A percentile compares a stretch with the other conserved stretches of the same genome.
Evolutionary conservation across 2,329 filamentous ascomycete genomes (phyloP).

Genomic region (Cladophialophora chaetospira): DNA sequence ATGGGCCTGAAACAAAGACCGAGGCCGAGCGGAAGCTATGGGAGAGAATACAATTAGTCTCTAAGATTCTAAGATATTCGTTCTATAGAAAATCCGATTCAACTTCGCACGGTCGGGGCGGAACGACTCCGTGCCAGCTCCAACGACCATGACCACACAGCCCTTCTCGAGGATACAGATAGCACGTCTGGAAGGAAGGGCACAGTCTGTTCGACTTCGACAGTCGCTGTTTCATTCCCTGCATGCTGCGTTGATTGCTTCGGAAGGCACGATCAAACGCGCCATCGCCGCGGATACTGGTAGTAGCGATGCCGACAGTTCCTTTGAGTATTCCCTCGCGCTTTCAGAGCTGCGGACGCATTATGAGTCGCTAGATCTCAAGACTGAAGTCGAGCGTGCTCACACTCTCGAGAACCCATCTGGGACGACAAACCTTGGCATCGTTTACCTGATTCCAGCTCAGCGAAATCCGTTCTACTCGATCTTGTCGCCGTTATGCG

Average conservation of each 20-base stretch:
- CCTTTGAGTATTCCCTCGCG: conserved; percentile 35
- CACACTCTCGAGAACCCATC: conserved; percentile 2
- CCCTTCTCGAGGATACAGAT: conserved; percentile 38
- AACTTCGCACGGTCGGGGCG: too few relatives aligned
- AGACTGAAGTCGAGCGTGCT: conserved; percentile 27
- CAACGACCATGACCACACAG: conserved; percentile 32
- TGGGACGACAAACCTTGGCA: conserved; percentile 12
- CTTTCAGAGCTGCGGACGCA: conserved; percentile 37
- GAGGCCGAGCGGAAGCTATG: not conserved
- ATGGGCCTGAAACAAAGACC: not conserved
- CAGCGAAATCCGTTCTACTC: conserved; percentile 40
- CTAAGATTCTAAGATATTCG: conserved; percentile 27
- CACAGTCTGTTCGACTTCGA: conserved; percentile 42
- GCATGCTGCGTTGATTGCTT: conserved; percentile 38
- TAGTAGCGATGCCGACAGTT: conserved; percentile 39
- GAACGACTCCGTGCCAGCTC: too few relatives aligned
- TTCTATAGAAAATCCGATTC: too few relatives aligned
- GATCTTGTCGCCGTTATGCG: conserved; percentile 37
- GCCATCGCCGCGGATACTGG: conserved; percentile 39
- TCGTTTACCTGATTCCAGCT: conserved; percentile 39
- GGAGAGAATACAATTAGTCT: conserved; percentile 26
- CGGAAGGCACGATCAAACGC: conserved; percentile 36
- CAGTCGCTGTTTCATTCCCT: conserved; percentile 44
- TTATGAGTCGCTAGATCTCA: conserved; percentile 37
- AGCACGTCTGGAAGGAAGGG: conserved; percentile 44